Evolutionary conservation across 164 flowering plant genomes (phyloP), one percentile per base, ranked within the genome.

Genomic region (Berberis vulgaris): DNA sequence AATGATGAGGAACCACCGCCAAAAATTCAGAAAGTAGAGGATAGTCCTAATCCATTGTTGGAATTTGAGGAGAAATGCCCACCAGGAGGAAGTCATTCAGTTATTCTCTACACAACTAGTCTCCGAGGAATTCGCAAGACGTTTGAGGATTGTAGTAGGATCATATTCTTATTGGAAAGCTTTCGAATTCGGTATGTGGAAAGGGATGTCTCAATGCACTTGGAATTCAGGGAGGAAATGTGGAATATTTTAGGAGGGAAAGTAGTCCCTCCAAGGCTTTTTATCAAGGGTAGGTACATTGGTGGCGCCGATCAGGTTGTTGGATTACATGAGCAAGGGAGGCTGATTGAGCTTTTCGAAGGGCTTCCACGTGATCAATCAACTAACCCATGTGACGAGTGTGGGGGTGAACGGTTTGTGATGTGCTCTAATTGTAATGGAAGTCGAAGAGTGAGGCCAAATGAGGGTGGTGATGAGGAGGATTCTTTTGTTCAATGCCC

Each of bases 241-340:
- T 82, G 88, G 91, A 69, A 66, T 61, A 59, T 81, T 11, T 60
- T 85, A 72, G 93, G 84, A 2, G 79, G 80, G 0, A 84, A 79
- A 71, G 79, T 77, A 8, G 78, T 84, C 41, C 96, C 96, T 50
- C 96, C 94, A 1, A 79, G 81, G 82, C 80, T 92, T 63, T 92
- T 89, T 74, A 77, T 86, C 45, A 85, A 76, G 69, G 98, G 96
- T 6, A 80, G 91, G 69, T 83, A 78, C 70, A 78, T 87, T 12
- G 96, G 96, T 9, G 95, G 94, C 38, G 92, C 96, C 1, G 93
- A 87, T 11, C 85, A 79, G 62, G 91, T 89, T 0, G 66, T 83
- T 8, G 72, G 72, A 13, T 66, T 92, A 71, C 86, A 89, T 45
- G 96, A 92, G 75, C 87, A 81, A 75, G 96, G 96, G 49, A 82